Evolutionary conservation across 805 yeast genomes (phyloP).

Genomic region (Ogataea ganodermae): DNA sequence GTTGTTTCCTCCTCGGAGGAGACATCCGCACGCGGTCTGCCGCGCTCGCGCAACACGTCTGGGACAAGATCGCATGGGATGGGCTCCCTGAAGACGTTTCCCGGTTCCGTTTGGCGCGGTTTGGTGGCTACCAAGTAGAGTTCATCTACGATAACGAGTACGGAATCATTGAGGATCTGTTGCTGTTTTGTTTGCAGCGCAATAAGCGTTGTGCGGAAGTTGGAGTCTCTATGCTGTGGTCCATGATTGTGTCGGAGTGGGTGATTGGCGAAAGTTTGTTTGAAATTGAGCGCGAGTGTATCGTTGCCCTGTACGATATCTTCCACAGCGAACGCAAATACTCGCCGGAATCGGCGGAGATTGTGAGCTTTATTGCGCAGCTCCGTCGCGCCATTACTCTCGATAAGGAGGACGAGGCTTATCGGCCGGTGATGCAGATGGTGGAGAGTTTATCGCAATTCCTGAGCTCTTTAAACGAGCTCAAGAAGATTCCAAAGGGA

Average conservation of each 20-base stretch:
- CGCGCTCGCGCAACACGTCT: slow-evolving; percentile 53
- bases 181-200: slow-evolving; percentile 69
- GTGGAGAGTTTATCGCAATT: slow-evolving; percentile 60
- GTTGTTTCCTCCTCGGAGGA: slow-evolving; percentile 63
- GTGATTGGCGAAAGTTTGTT: slow-evolving; percentile 55
- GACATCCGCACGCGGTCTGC: slow-evolving; percentile 64
- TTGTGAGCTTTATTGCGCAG: slow-evolving; percentile 51
- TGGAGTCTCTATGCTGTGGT: slow-evolving; percentile 70
- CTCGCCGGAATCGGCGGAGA: slow-evolving; percentile 58
- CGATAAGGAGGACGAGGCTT: slow-evolving; percentile 68
- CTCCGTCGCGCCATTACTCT: slow-evolving; percentile 51
- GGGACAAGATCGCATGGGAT: slow-evolving; percentile 75
- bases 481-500: slow-evolving; percentile 74
- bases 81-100: slow-evolving; percentile 52
- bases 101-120: slow-evolving; percentile 59
- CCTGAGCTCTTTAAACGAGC: slow-evolving; percentile 63
- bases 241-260: slow-evolving; percentile 68
- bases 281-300: slow-evolving; percentile 63
- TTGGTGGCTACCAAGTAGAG: slow-evolving; percentile 73
- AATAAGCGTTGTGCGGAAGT: slow-evolving; percentile 59
- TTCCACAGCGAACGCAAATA: slow-evolving; percentile 55
- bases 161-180: slow-evolving; percentile 61
- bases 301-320: slow-evolving; percentile 63
- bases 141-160: slow-evolving; percentile 57
- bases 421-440: slow-evolving; percentile 47